Percentiles rank a stretch among this genome's conserved stretches.
These are phyloP conservation scores for Stemphylium lycopersici DNA, from an alignment of 2,329 filamentous ascomycete species.

Conservation along the genomic window DNA sequence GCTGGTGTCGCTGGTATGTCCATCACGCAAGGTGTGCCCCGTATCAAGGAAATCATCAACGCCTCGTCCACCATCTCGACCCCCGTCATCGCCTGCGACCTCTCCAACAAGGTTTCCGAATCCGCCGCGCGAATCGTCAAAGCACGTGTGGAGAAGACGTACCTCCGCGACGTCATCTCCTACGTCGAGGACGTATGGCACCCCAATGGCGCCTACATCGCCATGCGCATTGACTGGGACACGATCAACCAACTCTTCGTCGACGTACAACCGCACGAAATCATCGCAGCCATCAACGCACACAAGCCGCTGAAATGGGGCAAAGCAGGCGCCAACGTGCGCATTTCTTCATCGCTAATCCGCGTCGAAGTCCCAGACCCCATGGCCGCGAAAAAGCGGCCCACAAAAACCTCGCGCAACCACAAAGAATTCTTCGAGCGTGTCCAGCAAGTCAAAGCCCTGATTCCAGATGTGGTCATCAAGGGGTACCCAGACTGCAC, in stretches of 20 bases:
- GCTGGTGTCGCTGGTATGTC: conserved; percentile 99
- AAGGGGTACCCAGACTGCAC: conserved; percentile 86
- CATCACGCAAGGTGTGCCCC: conserved; percentile 97
- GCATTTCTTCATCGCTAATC: conserved; percentile 58
- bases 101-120: conserved; percentile 76
- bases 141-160: conserved; percentile 93
- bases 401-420: conserved; percentile 39
- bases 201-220: conserved; percentile 74
- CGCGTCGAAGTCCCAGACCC: conserved; percentile 71
- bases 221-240: conserved; percentile 79
- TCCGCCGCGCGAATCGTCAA: conserved; percentile 89
- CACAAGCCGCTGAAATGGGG: conserved; percentile 84
- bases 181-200: conserved; percentile 91
- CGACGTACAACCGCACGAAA: conserved; percentile 75
- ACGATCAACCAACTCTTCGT: conserved; percentile 82
- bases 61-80: conserved; percentile 93
- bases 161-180: conserved; percentile 77
- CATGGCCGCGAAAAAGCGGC: conserved; percentile 32
- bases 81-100: conserved; percentile 85
- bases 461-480: conserved; percentile 82
- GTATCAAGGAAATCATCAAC: conserved; percentile 99
- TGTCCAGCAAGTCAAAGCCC: conserved; percentile 83
- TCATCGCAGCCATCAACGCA: conserved; percentile 75
- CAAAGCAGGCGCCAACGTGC: conserved; percentile 64
- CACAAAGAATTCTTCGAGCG: conserved; percentile 73